These are phyloP conservation scores for Beauveria varroae DNA, from an alignment of 2,329 filamentous ascomycete genomes.

Conservation along the genomic window DNA sequence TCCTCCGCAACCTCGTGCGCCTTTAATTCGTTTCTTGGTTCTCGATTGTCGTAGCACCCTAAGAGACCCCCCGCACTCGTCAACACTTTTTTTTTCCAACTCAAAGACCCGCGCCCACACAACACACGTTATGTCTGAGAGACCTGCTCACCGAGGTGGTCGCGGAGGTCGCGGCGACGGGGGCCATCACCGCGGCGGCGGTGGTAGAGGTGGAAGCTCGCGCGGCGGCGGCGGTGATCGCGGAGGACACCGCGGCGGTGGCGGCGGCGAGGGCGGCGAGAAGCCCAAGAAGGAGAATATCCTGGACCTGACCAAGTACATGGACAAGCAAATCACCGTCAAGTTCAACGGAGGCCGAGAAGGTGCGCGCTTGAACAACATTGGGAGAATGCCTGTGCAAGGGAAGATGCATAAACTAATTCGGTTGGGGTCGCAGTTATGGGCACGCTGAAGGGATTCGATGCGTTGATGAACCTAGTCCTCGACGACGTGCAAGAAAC, in stretches of 20 bases:
- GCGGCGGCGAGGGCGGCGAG: constrained; percentile 47
- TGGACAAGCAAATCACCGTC: constrained; percentile 91
- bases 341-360: constrained; percentile 95
- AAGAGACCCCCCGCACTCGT: not conserved
- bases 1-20: not conserved
- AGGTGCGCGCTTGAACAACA: constrained; percentile 40
- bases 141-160: constrained; percentile 39
- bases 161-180: constrained; percentile 34
- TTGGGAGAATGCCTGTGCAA: no score
- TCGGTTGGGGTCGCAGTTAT: constrained; percentile 49
- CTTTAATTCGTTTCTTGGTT: not conserved
- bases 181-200: constrained; percentile 26
- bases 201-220: constrained; percentile 34
- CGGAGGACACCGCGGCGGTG: constrained; percentile 28
- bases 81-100: not conserved
- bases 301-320: constrained; percentile 87
- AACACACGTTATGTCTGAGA: constrained; percentile 40
- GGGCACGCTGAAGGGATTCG: constrained; percentile 88
- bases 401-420: no score
- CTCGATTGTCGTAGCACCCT: not conserved
- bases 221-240: constrained; percentile 34
- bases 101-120: not conserved
- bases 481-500: constrained; percentile 89
- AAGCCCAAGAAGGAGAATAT: constrained; percentile 98
- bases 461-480: constrained; percentile 96